Base-by-base conservation (phyloP, 352 stramenopile genomes). In the Globisporangium megalacanthum region DNA sequence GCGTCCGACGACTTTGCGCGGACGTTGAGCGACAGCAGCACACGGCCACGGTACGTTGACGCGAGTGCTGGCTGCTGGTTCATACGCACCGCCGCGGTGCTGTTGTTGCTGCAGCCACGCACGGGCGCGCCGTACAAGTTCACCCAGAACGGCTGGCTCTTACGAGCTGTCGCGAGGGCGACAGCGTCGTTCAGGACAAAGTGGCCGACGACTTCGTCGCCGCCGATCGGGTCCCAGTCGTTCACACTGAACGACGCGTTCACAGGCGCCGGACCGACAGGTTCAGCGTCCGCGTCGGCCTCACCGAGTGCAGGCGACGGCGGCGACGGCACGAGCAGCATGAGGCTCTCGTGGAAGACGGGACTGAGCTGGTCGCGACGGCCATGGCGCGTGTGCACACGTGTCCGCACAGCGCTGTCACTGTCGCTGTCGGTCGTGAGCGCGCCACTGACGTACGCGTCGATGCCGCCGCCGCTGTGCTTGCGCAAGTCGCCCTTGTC, bases 31-130 rank as follows among this genome's bases (percentile, higher is more conserved):
- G 75, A 74, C 13, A 96, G 52, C 45, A 95, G 62, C 35, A 96
- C 29, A 6, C 85, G 74, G 2, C 87, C 87, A 52, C 85, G 79
- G 58, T 92, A 96, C 10, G 80, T 86, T 47, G 87, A 94, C 15
- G 69, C 87, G 10, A 70, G 56, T 22, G 68, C 41, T 2, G 73
- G 68, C 37, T 78, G 64, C 46, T 69, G 61, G 61, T 95, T 95
- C 81, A 92, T 92, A 4, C 61, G 52, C 17, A 70, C 58, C 7
- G 77, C 64, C 4, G 70, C 65, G 7, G 69, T 64, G 7, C 65
- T 72, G 50, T 71, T 73, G 58, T 78, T 73, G 39, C 72, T 85
- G 56, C 67, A 69, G 54, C 75, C 73, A 22, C 79, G 67, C n/a
- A 86, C 55, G 2, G 78, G 78, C 4, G 75, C 76, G 42, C 81